A percentile compares a stretch with the other conserved stretches of the same genome.
These are phyloP conservation scores for Hypoxylon fuscum DNA, from an alignment of 495 filamentous ascomycete genomes.

Conservation along the genomic window DNA sequence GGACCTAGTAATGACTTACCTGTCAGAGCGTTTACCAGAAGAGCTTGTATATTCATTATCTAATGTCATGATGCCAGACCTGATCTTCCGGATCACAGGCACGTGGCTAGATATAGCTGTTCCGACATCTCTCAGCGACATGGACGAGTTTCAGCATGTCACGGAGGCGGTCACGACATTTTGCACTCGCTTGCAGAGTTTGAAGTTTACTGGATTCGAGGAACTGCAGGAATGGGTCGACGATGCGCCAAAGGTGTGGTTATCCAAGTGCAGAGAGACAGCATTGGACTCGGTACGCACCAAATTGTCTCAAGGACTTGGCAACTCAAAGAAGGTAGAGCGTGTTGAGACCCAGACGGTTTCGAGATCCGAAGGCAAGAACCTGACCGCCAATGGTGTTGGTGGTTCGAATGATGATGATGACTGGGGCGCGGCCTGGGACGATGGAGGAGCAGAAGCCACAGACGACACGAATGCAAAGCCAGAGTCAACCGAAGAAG, in stretches of 20 bases:
- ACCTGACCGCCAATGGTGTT: slow-evolving; percentile 63
- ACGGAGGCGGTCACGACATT: slow-evolving; percentile 70
- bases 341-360: slow-evolving; percentile 85
- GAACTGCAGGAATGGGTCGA: slow-evolving; percentile 82
- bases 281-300: slow-evolving; percentile 77
- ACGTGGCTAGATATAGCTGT: slow-evolving; percentile 79
- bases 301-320: slow-evolving; percentile 70
- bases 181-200: slow-evolving; percentile 65
- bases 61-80: slow-evolving; percentile 68
- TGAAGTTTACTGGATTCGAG: slow-evolving; percentile 73
- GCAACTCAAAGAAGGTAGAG: slow-evolving; percentile 73
- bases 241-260: slow-evolving; percentile 81
- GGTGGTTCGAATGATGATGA: slow-evolving; percentile 53
- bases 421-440: slow-evolving; percentile 73
- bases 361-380: slow-evolving; percentile 68
- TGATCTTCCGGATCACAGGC: slow-evolving; percentile 72
- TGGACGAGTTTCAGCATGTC: slow-evolving; percentile 72
- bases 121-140: slow-evolving; percentile 73
- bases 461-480: slow-evolving; percentile 54
- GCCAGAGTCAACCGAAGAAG: slow-evolving; percentile 27
- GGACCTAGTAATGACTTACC: slow-evolving; percentile 67
- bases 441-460: slow-evolving; percentile 59
- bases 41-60: slow-evolving; percentile 70
- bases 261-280: slow-evolving; percentile 81
- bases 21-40: slow-evolving; percentile 70